Evolutionary conservation across 108 stramenopile species (phyloP), one percentile per base, ranked within the genome.

Genomic region (Cyclotella baltica): DNA sequence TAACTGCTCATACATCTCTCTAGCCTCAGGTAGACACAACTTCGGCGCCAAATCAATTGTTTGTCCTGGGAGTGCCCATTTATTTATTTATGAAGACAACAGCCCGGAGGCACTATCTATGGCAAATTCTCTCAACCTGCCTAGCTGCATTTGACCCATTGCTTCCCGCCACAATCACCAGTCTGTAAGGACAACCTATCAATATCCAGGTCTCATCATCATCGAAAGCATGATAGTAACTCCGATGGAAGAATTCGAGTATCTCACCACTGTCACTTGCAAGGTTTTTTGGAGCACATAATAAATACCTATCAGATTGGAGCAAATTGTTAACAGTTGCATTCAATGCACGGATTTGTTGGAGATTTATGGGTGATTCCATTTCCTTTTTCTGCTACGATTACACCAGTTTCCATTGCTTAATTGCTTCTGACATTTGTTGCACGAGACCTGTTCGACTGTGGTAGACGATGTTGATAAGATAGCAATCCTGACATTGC

Each of bases 141-240:
- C n/a, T 10, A 10, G 51, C n/a, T n/a, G n/a, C n/a, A n/a, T n/a
- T n/a, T n/a, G n/a, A n/a, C n/a, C n/a, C n/a, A n/a, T n/a, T n/a
- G n/a, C n/a, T n/a, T n/a, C n/a, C n/a, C n/a, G n/a, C n/a, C n/a
- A n/a, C n/a, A n/a, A n/a, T n/a, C n/a, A n/a, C n/a, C n/a, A n/a
- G n/a, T n/a, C 51, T n/a, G n/a, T 52, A 52, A 4, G 51, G 51
- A 4, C 51, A 4, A 4, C 18, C 51, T 19, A n/a, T 52, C 11
- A 52, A 4, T n/a, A 20, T 4, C 4, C 18, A 52, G 4, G 51
- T 52, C 51, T 52, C 51, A n/a, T 52, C 19, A n/a, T 52, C 51
- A n/a, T 52, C 51, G n/a, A 52, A 52, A n/a, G n/a, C n/a, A n/a
- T 52, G 51, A n/a, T 52, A 52, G 51, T 52, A 52, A n/a, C 18